Evolutionary conservation across 2,329 filamentous ascomycete genomes (phyloP).

Genomic region (Fusarium sp.): DNA sequence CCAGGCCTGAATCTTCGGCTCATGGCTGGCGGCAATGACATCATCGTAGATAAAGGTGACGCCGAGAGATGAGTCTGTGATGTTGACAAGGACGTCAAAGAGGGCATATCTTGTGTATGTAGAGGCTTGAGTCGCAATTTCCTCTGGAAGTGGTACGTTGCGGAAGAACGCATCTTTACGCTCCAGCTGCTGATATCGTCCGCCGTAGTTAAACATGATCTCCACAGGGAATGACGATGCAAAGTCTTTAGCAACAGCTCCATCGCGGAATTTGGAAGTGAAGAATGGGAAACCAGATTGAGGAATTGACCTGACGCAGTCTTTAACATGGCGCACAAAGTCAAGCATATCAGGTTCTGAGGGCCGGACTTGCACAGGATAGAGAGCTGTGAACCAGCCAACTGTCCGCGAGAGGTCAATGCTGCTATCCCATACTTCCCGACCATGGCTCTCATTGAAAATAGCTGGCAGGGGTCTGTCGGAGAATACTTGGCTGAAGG

Average conservation of each 20-base stretch:
- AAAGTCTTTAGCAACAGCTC: constrained; percentile 45
- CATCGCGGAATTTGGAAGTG: constrained; percentile 17
- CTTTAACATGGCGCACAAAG: neutral
- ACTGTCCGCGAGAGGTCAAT: neutral
- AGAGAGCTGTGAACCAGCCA: constrained; percentile 1
- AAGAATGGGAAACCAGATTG: neutral
- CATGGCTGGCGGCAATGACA: neutral
- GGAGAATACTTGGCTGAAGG: neutral
- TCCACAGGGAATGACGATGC: constrained; percentile 52
- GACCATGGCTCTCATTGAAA: neutral
- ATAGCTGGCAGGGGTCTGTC: neutral
- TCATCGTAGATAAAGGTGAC: neutral
- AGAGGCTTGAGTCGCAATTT: neutral
- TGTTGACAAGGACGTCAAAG: neutral
- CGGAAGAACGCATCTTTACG: neutral
- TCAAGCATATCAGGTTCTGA: neutral
- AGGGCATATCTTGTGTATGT: neutral
- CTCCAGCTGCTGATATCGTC: constrained; percentile 39
- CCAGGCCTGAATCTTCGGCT: neutral
- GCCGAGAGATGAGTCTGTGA: neutral
- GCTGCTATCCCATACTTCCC: constrained; percentile 3
- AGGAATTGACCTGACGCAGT: neutral
- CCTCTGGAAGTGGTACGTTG: neutral
- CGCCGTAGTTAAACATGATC: constrained; percentile 43
- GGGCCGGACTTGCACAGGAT: neutral